phyloP scores from a whole-genome alignment of 2,329 filamentous ascomycete species.

The Chrysosporium queenslandicum region DNA sequence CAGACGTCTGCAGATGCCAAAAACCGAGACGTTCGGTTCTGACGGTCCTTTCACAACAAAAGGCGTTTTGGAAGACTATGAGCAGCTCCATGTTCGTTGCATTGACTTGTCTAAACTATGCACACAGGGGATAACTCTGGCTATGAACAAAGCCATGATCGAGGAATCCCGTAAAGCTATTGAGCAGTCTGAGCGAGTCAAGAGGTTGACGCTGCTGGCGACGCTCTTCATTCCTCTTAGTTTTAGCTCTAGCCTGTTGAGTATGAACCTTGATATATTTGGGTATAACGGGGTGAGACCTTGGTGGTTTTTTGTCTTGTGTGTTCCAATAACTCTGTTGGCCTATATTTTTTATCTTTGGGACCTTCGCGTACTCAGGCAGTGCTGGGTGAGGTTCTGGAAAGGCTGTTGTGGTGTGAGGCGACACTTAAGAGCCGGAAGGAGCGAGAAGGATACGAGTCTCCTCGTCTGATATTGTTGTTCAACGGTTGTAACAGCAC shows the following conservation, averaged over 20 bases:
- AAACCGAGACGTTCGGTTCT: too few species aligned
- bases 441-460: conserved; percentile 8
- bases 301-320: conserved; percentile 12
- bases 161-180: conserved; percentile 22
- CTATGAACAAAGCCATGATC: conserved; percentile 22
- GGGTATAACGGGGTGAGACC: conserved; percentile 2
- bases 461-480: conserved; percentile 11
- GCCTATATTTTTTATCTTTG: conserved; percentile 4
- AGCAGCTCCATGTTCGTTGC: conserved; percentile 13
- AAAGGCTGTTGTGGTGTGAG: conserved; percentile 7
- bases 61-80: conserved; percentile 16
- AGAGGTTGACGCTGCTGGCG: conserved; percentile 23
- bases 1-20: too few species aligned
- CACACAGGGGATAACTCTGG: conserved; percentile 15
- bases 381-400: conserved; percentile 10
- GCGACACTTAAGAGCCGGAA: not conserved
- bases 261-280: conserved; percentile 12
- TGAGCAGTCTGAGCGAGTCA: conserved; percentile 21
- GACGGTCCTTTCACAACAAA: conserved; percentile 8
- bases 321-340: conserved; percentile 9
- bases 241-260: conserved; percentile 15
- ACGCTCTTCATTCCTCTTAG: conserved; percentile 24
- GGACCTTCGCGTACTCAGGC: not conserved
- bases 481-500: too few species aligned
- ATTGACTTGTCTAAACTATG: conserved; percentile 13